These are phyloP conservation scores for Hyphopichia fennica DNA, from an alignment of 1,139 yeast genomes.

Conservation along the genomic window DNA sequence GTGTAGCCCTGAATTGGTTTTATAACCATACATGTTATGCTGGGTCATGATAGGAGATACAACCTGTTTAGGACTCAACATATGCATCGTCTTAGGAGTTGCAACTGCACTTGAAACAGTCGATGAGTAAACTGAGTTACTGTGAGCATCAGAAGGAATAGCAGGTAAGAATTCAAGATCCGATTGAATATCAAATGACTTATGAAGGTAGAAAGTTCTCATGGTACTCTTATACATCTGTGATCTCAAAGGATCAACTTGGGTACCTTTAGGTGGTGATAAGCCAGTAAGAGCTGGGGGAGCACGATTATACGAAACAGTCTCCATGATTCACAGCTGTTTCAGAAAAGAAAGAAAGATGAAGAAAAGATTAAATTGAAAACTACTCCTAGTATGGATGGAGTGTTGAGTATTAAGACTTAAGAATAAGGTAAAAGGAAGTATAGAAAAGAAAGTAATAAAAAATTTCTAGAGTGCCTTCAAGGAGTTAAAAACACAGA, in stretches of 20 bases:
- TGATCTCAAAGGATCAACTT: slow-evolving; percentile 1
- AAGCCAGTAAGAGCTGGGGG: not conserved
- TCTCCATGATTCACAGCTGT: not conserved
- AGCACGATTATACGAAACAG: not conserved
- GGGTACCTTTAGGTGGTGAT: not conserved
- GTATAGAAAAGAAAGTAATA: too few species aligned
- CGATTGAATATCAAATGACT: slow-evolving; percentile 70
- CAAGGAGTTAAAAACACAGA: too few species aligned
- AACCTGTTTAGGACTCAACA: slow-evolving; percentile 2
- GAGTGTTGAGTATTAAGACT: too few species aligned
- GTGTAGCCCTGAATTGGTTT: not conserved
- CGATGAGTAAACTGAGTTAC: not conserved
- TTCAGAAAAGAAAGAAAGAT: not conserved
- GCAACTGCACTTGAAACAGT: not conserved
- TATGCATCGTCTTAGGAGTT: not conserved
- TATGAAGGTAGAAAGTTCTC: slow-evolving; percentile 55
- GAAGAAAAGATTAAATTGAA: too few species aligned
- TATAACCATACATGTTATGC: not conserved
- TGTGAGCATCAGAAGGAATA: slow-evolving; percentile 19
- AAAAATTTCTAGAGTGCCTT: too few species aligned
- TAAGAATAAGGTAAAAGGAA: too few species aligned
- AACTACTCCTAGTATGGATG: too few species aligned
- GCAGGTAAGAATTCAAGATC: slow-evolving; percentile 71
- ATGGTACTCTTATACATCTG: slow-evolving; percentile 23
- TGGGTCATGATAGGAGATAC: not conserved